Base-by-base conservation (phyloP, 352 stramenopile genomes). In the Aphanomyces astaci region DNA sequence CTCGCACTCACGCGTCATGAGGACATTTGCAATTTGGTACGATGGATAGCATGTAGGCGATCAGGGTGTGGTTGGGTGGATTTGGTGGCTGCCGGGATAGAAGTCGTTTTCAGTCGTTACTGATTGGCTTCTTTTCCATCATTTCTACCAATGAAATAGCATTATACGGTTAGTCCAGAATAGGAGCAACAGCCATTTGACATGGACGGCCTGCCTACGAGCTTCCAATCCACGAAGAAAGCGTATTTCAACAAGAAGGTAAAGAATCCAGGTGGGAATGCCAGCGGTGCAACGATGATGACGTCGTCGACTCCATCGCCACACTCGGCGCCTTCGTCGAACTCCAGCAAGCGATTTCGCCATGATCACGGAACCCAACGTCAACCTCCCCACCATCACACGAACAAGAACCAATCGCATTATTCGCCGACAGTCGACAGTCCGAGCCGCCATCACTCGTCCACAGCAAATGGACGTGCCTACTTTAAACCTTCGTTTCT, bases 401-500 rank as follows among this genome's bases (percentile, higher is more conserved):
- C n/a, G 19, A 45, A 32, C 28, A 2, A 46, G 7, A 17, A 36
- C 11, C 54, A 15, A 48, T 25, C 4, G 11, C 28, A 31, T 31
- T 39, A 36, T 3, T 31, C 51, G 3, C 24, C 22, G 27, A 13
- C 7, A 43, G 15, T 15, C 15, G 36, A 43, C 7, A 43, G 51
- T 27, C 7, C 17, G 15, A 48, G 10, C 27, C 10, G n/a, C 54
- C 54, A n/a, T n/a, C n/a, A 24, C 54, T 17, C 17, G 17, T 25
- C 36, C 1, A 5, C 4, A 7, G 40, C 13, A n/a, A 15, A 63
- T 48, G 31, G 36, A 15, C 54, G 31, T 17, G 24, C 10, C n/a
- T 63, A 49, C 36, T 63, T 63, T 31, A 63, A 63, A 36, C 30
- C 30, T 4, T 63, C 54, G 2, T 63, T 63, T 31, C 54, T 63